phyloP scores from a whole-genome alignment of 2,329 filamentous ascomycete genomes.

The Stromatinia cepivora region DNA sequence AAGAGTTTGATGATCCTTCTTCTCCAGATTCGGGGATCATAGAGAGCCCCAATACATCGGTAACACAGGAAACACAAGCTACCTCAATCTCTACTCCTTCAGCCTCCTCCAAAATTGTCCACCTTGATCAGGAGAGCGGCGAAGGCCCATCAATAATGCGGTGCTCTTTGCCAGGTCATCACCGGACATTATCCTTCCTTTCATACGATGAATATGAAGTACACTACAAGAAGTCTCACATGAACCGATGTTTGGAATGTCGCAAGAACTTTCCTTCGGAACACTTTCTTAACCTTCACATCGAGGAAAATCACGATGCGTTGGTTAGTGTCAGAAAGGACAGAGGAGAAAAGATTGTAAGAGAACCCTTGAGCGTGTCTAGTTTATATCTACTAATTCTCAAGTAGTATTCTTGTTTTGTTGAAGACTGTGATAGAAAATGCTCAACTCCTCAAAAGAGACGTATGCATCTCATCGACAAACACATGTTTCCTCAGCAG shows the following conservation, averaged over 20 bases:
- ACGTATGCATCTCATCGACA: slow-evolving; percentile 86
- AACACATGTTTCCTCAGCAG: slow-evolving; percentile 85
- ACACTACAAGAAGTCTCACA: slow-evolving; percentile 80
- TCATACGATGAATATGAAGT: slow-evolving; percentile 80
- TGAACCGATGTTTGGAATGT: slow-evolving; percentile 83
- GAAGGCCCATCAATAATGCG: slow-evolving; percentile 56
- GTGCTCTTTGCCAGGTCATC: slow-evolving; percentile 81
- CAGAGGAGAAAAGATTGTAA: slow-evolving; percentile 81
- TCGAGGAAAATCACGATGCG: slow-evolving; percentile 88
- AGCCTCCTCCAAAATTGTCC: slow-evolving; percentile 55
- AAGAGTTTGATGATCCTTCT: slow-evolving; percentile 47
- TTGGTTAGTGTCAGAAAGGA: slow-evolving; percentile 71
- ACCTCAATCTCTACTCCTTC: slow-evolving; percentile 33
- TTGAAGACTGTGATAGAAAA: slow-evolving; percentile 82
- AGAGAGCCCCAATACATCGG: slow-evolving; percentile 25
- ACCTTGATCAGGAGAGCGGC: slow-evolving; percentile 60
- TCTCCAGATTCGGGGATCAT: slow-evolving; percentile 41
- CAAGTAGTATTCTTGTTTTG: slow-evolving; percentile 82
- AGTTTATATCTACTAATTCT: slow-evolving; percentile 10
- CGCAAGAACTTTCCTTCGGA: slow-evolving; percentile 83
- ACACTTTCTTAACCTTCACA: slow-evolving; percentile 78
- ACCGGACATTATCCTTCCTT: slow-evolving; percentile 65
- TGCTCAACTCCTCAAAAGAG: slow-evolving; percentile 84
- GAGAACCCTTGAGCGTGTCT: slow-evolving; percentile 39
- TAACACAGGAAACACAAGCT: slow-evolving; percentile 32